Evolutionary conservation across 2,329 filamentous ascomycete genomes (phyloP).

Genomic region (Cercospora sp.): DNA sequence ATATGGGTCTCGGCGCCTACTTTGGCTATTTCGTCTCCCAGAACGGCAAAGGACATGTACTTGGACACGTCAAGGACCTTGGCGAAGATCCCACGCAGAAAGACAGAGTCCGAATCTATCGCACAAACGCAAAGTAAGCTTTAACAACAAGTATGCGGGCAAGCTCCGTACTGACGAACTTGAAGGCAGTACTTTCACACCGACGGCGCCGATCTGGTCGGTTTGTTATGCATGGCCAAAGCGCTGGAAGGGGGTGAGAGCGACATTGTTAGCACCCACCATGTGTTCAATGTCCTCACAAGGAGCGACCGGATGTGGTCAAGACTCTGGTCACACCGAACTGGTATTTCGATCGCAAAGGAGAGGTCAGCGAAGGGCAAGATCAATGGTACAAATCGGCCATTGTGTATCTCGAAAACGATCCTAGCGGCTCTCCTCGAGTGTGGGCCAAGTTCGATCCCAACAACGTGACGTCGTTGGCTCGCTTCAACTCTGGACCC

Average conservation of each 20-base stretch:
- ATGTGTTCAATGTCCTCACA: slow-evolving; percentile 80
- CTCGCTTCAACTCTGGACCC: slow-evolving; percentile 65
- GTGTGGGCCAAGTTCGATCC: slow-evolving; percentile 88
- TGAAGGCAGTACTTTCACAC: slow-evolving; percentile 83
- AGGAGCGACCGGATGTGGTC: slow-evolving; percentile 74
- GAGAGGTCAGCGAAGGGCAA: slow-evolving; percentile 74
- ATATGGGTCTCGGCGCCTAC: slow-evolving; percentile 79
- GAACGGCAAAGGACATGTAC: slow-evolving; percentile 79
- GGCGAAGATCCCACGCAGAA: slow-evolving; percentile 79
- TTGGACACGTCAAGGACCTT: slow-evolving; percentile 87
- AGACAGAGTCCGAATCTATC: slow-evolving; percentile 84
- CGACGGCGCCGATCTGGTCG: slow-evolving; percentile 80
- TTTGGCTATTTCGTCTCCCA: slow-evolving; percentile 86
- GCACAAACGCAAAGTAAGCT: slow-evolving; percentile 54
- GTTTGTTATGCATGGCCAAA: slow-evolving; percentile 75
- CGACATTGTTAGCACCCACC: slow-evolving; percentile 75
- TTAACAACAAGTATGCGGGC: background rate
- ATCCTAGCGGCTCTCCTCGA: slow-evolving; percentile 55
- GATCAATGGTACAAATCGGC: slow-evolving; percentile 46
- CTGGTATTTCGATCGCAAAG: slow-evolving; percentile 93
- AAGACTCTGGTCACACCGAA: slow-evolving; percentile 72
- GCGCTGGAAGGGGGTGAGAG: slow-evolving; percentile 80
- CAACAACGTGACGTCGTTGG: slow-evolving; percentile 78
- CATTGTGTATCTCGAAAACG: slow-evolving; percentile 75
- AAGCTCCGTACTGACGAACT: slow-evolving; percentile 38